Base-by-base conservation (phyloP, 305 asterid genomes). In the Fraxinus angustifolia region DNA sequence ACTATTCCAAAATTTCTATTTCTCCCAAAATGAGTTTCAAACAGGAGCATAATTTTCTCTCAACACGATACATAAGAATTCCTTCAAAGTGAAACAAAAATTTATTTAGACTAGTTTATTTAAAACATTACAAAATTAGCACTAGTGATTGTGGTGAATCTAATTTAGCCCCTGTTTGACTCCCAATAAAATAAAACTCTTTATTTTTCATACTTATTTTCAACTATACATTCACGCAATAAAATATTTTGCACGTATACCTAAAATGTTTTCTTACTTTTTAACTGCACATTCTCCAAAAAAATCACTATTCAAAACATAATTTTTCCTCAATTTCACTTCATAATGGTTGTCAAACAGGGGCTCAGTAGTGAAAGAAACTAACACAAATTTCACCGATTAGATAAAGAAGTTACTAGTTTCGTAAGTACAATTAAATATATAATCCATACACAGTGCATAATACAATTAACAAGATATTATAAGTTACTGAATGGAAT, bases 401-500 rank as follows among this genome's bases (percentile, higher is more conserved):
- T 67, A 67, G 73, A 28, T 67, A 8, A 67, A 23, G 4, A 67
- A 23, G 12, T 23, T 12, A 67, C 36, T 67, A 67, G 36, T 26
- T 67, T 10, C 36, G 4, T 4, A 2, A 60, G 33, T 67, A 28
- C 4, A 58, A 17, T 2, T 58, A 67, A 23, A 11, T 67, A 67
- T 65, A 30, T 0, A 58, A 65, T 3, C 72, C 17, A 10, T 28
- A 28, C 8, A 11, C 8, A 23, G 35, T 26, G 7, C 36, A 28
- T 28, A 67, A 7, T 65, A 65, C 35, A 26, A 23, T 65, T 23
- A 65, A 11, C 73, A 28, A 67, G 19, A 28, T 67, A 10, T 11
- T 67, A 8, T 72, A 85, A 1, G 91, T 84, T 6, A 48, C 77
- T 0, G 89, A 88, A 0, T 82, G 83, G 23, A 86, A 86, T 8